These are phyloP conservation scores for Podochytrium sp. DNA, from an alignment of 192 early-diverging fungal genomes.

Conservation along the genomic window DNA sequence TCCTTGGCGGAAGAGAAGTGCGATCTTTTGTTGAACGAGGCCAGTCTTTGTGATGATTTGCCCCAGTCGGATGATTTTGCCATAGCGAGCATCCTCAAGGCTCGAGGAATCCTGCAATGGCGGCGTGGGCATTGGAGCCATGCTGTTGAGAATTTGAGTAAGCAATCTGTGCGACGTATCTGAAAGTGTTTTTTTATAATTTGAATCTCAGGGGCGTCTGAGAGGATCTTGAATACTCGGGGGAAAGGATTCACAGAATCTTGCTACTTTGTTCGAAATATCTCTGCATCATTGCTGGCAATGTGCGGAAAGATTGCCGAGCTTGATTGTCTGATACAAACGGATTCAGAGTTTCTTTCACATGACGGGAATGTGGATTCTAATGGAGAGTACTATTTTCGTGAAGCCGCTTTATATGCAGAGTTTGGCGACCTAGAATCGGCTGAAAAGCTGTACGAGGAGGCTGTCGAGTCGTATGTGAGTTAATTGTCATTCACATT, in stretches of 20 bases:
- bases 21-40: not conserved
- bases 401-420: slow-evolving; percentile 10
- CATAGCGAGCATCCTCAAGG: not conserved
- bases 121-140: slow-evolving; percentile 3
- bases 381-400: slow-evolving; percentile 22
- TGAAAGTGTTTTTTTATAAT: not conserved
- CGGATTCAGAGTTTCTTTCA: slow-evolving; percentile 11
- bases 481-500: not conserved
- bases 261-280: slow-evolving; percentile 1
- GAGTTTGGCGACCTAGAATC: slow-evolving; percentile 4
- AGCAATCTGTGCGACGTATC: not conserved
- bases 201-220: not conserved
- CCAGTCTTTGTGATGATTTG: not conserved
- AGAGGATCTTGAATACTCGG: not conserved
- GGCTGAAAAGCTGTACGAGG: not conserved
- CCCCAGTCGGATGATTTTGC: not conserved
- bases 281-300: not conserved
- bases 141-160: not conserved
- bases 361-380: slow-evolving; percentile 3
- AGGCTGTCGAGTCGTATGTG: slow-evolving; percentile 2
- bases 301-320: not conserved
- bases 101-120: not conserved
- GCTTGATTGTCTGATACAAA: not conserved
- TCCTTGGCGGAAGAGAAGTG: not conserved
- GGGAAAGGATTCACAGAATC: slow-evolving; percentile 13